Conservation (phyloP, 2,329 filamentous ascomycete species). For the Helotiales sp. region DNA sequence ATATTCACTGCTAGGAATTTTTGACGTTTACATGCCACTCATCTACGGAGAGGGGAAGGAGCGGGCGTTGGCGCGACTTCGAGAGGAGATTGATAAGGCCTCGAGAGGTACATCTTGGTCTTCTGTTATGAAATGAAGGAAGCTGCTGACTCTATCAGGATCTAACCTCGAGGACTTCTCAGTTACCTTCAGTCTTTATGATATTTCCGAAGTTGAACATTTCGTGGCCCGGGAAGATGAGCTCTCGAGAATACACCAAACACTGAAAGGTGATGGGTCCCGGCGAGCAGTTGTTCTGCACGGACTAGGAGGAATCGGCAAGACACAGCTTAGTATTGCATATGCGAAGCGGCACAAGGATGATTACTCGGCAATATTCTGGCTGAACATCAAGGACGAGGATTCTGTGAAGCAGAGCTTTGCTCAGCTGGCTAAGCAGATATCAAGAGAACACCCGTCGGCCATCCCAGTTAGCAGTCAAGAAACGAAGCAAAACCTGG, state of each 20-base stretch:
- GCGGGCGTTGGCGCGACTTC: conserved; percentile 44
- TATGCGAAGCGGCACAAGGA: conserved; percentile 41
- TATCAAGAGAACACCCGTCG: conserved; percentile 15
- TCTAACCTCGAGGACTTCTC: conserved; percentile 35
- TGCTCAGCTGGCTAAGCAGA: conserved; percentile 23
- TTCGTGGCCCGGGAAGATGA: conserved; percentile 44
- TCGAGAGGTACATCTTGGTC: conserved; percentile 1
- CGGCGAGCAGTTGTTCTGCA: conserved; percentile 12
- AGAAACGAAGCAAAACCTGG: conserved; percentile 18
- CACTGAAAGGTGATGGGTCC: conserved; percentile 36
- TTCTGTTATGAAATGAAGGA: neutral
- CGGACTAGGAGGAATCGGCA: neutral
- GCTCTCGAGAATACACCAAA: conserved; percentile 41
- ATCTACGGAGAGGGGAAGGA: conserved; percentile 48
- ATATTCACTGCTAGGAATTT: conserved; percentile 52
- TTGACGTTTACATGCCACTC: conserved; percentile 51
- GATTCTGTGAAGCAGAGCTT: conserved; percentile 41
- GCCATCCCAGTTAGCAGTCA: neutral
- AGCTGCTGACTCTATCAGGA: conserved; percentile 19
- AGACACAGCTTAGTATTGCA: conserved; percentile 31
- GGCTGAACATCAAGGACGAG: conserved; percentile 22
- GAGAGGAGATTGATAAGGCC: conserved; percentile 43
- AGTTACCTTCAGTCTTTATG: conserved; percentile 40
- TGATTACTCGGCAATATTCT: conserved; percentile 29
- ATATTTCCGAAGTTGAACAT: conserved; percentile 39